Conservation (phyloP, 805 yeast genomes). For the Saturnispora gosingensis region DNA sequence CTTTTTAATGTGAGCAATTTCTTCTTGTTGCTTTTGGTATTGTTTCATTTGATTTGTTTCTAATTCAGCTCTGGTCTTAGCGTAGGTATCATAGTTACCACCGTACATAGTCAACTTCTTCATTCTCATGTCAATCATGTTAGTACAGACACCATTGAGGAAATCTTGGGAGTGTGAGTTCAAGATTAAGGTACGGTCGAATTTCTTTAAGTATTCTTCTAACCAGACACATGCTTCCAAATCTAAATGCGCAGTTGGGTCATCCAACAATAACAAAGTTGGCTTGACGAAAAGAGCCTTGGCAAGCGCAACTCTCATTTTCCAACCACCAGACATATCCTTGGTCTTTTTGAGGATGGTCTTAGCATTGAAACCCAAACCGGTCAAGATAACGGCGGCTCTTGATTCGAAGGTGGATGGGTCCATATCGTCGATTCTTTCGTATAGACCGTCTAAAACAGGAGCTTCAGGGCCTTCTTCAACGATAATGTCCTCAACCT, state of each 20-base stretch:
- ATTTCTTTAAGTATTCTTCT: constrained; percentile 93
- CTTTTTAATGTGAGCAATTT: constrained; percentile 95
- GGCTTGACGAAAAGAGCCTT: constrained; percentile 98
- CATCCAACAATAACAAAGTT: constrained; percentile 86
- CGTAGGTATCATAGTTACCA: constrained; percentile 97
- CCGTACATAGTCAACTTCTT: constrained; percentile 71
- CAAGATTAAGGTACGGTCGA: constrained; percentile 85
- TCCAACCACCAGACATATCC: constrained; percentile 99
- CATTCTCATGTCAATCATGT: constrained; percentile 96
- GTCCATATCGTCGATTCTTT: constrained; percentile 92
- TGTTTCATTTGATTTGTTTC: constrained; percentile 98
- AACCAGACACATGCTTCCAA: constrained; percentile 99
- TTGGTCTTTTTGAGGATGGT: constrained; percentile 91
- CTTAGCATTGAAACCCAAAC: constrained; percentile 87
- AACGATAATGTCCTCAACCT: constrained; percentile 81
- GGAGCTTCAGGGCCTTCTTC: constrained; percentile 92
- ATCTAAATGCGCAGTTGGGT: constrained; percentile 99
- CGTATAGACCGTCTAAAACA: constrained; percentile 78
- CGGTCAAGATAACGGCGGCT: constrained; percentile 90
- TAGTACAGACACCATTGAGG: constrained; percentile 96
- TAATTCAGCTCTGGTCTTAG: constrained; percentile 86
- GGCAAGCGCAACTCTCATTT: constrained; percentile 98
- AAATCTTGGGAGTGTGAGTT: constrained; percentile 99
- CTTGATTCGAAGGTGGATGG: constrained; percentile 93
- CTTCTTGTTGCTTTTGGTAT: constrained; percentile 96